Conservation (phyloP, 2,329 filamentous ascomycete genomes). For the Xylariaceae sp. region DNA sequence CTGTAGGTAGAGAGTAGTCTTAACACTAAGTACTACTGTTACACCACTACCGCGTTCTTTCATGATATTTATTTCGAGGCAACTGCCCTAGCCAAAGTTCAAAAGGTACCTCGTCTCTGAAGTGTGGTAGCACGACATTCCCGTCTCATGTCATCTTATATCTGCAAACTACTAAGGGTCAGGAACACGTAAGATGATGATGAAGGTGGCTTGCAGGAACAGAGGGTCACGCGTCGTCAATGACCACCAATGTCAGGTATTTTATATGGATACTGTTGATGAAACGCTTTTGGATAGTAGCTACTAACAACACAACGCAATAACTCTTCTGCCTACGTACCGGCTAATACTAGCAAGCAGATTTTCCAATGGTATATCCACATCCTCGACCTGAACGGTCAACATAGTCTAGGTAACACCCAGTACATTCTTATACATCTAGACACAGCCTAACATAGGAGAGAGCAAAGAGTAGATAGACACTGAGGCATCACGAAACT, state of each 20-base stretch:
- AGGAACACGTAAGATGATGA: background rate
- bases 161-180: too few relatives aligned
- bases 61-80: too few relatives aligned
- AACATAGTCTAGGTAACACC: background rate
- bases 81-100: too few relatives aligned
- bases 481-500: background rate
- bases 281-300: background rate
- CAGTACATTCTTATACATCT: too few relatives aligned
- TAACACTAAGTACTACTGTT: too few relatives aligned
- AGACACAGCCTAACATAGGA: background rate
- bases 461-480: background rate
- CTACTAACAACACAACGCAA: background rate
- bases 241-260: background rate
- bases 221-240: background rate
- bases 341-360: background rate
- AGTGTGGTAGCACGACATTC: too few relatives aligned
- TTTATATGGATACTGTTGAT: too few relatives aligned
- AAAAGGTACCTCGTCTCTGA: too few relatives aligned
- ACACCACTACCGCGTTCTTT: too few relatives aligned
- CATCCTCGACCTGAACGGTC: background rate
- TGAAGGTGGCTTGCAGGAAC: background rate
- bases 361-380: constrained; percentile 19
- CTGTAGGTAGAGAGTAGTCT: too few relatives aligned
- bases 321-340: background rate
- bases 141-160: too few relatives aligned